phyloP scores from a whole-genome alignment of 371 early-diverging fungal genomes.

The Circinella minor region DNA sequence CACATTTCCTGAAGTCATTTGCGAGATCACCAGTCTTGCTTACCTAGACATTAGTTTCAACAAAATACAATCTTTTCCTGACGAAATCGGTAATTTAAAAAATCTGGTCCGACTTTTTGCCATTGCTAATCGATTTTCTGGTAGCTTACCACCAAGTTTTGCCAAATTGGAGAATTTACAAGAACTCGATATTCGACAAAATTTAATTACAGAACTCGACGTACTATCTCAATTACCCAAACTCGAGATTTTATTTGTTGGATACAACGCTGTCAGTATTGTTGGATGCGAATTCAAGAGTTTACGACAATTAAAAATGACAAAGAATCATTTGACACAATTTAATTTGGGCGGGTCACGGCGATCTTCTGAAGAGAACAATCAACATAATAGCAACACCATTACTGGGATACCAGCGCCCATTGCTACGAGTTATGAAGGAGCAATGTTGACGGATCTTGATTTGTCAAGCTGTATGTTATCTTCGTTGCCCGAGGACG shows the following conservation, averaged over 20 bases:
- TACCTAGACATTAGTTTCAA: slow-evolving; percentile 87
- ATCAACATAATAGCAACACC: background rate
- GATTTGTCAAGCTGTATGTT: slow-evolving; percentile 79
- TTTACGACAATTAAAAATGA: slow-evolving; percentile 52
- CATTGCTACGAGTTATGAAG: slow-evolving; percentile 1
- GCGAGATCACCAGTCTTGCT: slow-evolving; percentile 62
- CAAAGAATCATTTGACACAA: slow-evolving; percentile 68
- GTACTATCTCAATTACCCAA: slow-evolving; percentile 61
- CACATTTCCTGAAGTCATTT: slow-evolving; percentile 67
- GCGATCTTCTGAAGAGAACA: slow-evolving; percentile 11
- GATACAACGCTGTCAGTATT: slow-evolving; percentile 73
- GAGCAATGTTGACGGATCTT: slow-evolving; percentile 50
- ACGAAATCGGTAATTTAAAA: slow-evolving; percentile 70
- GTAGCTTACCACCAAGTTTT: slow-evolving; percentile 70
- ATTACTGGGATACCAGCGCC: background rate
- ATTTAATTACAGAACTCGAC: slow-evolving; percentile 69
- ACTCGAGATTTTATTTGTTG: slow-evolving; percentile 66
- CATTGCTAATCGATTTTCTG: slow-evolving; percentile 76
- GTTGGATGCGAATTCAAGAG: slow-evolving; percentile 47
- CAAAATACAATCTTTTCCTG: slow-evolving; percentile 75
- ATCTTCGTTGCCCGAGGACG: slow-evolving; percentile 68
- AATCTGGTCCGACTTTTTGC: slow-evolving; percentile 70
- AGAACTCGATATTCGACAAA: slow-evolving; percentile 80
- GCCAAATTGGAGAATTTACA: slow-evolving; percentile 64
- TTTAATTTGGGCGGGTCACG: slow-evolving; percentile 34